Base-by-base conservation (phyloP, 2,329 filamentous ascomycete genomes). In the Sarocladium strictum region DNA sequence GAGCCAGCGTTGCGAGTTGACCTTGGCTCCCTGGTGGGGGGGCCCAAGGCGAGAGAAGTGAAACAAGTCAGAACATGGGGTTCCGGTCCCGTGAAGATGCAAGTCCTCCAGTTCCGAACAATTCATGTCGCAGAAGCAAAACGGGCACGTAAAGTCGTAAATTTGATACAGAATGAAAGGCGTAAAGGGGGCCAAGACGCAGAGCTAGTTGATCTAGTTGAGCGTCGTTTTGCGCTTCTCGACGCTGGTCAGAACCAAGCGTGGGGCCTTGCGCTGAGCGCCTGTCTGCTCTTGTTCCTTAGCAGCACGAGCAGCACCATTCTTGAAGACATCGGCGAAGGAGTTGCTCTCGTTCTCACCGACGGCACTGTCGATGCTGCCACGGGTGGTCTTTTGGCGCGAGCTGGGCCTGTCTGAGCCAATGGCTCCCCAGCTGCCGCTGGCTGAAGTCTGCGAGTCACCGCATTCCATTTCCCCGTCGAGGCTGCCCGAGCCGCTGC, bases 161-260 rank as follows among this genome's bases (percentile, higher is more conserved):
- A 60, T 40, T 64, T 63, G 59, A 67, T 60, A 63, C 59, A 58
- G 55, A 57, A 54, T 56, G 55, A 55, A 56, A 57, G 21, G 51
- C 37, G 57, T 64, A 65, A 57, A 60, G 62, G 45, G 29, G 19
- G 26, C 35, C 37, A 43, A 27, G 23, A 7, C 43, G n/a, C 3
- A 14, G 15, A 29, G n/a, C 14, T 7, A 43, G 19, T 15, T 11
- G 40, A 5, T 29, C 27, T 33, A 53, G 23, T 38, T 40, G 23
- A 53, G 33, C 23, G 62, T 59, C 12, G 65, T 58, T 79, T 90
- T 95, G 71, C 91, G 88, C 83, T 96, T 96, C 77, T 96, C 91
- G 58, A 85, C 87, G 69, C 86, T 92, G 61, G 89, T 92, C 61
- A 97, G 80, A 61, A 97, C 87, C 66, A 96, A 83, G 78, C 91